Percentiles rank a stretch among this genome's conserved stretches.
Conservation (phyloP, 106 monocot species). For the Acorus calamus region DNA sequence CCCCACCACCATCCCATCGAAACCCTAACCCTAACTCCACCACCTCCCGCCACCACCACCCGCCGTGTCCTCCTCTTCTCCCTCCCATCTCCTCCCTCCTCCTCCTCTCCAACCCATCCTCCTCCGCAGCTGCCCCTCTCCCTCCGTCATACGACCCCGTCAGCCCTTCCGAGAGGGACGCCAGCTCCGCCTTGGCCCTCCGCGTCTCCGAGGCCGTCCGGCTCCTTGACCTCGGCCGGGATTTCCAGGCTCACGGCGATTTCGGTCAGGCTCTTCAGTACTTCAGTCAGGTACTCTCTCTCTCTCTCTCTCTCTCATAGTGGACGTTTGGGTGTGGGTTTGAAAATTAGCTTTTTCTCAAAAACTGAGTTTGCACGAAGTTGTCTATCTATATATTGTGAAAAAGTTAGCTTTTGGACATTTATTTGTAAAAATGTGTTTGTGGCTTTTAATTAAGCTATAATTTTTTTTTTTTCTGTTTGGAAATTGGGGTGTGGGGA, state of each 20-base stretch:
- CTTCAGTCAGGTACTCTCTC: conserved; percentile 30
- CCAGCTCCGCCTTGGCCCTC: conserved; percentile 32
- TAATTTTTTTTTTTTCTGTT: no score
- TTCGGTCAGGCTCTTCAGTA: conserved; percentile 42
- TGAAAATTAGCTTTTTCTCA: no score
- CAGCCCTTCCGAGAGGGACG: conserved; percentile 29
- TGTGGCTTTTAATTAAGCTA: no score
- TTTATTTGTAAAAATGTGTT: no score
- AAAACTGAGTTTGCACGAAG: no score
- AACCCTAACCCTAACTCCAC: background rate
- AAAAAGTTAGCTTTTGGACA: no score
- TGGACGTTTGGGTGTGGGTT: background rate
- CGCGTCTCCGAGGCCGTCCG: conserved; percentile 46
- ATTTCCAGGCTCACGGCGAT: conserved; percentile 62
- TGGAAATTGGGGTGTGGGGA: no score
- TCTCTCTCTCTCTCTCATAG: background rate
- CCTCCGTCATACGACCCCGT: conserved; percentile 27
- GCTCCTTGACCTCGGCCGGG: conserved; percentile 49
- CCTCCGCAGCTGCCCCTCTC: conserved; percentile 7
- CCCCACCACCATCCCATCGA: background rate
- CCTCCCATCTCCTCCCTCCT: conserved; percentile 25
- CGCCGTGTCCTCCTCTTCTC: conserved; percentile 4
- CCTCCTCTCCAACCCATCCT: conserved; percentile 4
- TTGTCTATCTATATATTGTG: no score
- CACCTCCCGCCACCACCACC: no score